Conservation (phyloP, 2,329 filamentous ascomycete genomes). For the Aspergillus calidoustus region DNA sequence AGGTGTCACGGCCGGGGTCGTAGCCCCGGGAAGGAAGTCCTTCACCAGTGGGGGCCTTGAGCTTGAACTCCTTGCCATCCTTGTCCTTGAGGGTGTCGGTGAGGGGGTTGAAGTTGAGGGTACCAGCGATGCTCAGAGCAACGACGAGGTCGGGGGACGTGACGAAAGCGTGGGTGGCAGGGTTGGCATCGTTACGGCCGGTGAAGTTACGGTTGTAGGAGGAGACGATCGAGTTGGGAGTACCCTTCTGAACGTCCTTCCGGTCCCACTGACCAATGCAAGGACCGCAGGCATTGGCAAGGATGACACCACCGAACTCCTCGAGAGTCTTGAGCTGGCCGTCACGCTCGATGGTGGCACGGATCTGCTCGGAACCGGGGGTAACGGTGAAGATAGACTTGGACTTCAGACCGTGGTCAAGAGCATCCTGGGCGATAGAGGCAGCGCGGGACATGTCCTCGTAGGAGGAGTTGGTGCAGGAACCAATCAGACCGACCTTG, state of each 20-base stretch:
- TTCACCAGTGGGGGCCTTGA: conserved; percentile 77
- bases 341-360: conserved; percentile 88
- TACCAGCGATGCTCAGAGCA: conserved; percentile 81
- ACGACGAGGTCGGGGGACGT: conserved; percentile 89
- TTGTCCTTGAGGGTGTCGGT: conserved; percentile 91
- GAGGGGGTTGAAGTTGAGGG: conserved; percentile 91
- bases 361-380: conserved; percentile 95
- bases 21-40: conserved; percentile 82
- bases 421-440: conserved; percentile 87
- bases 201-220: conserved; percentile 99
- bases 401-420: conserved; percentile 90
- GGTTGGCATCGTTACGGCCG: conserved; percentile 94
- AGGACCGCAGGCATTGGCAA: conserved; percentile 93
- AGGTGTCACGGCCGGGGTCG: conserved; percentile 89
- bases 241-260: conserved; percentile 89
- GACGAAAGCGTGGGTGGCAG: conserved; percentile 91
- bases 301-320: conserved; percentile 91
- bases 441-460: conserved; percentile 94
- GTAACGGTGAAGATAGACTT: conserved; percentile 94
- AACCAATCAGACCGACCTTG: conserved; percentile 95
- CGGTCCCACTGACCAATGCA: conserved; percentile 97
- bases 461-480: conserved; percentile 92
- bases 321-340: conserved; percentile 93
- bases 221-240: conserved; percentile 94
- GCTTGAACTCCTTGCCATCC: conserved; percentile 94